Conservation (phyloP, 1,284 basidiomycete genomes). For the Fomes fomentarius region DNA sequence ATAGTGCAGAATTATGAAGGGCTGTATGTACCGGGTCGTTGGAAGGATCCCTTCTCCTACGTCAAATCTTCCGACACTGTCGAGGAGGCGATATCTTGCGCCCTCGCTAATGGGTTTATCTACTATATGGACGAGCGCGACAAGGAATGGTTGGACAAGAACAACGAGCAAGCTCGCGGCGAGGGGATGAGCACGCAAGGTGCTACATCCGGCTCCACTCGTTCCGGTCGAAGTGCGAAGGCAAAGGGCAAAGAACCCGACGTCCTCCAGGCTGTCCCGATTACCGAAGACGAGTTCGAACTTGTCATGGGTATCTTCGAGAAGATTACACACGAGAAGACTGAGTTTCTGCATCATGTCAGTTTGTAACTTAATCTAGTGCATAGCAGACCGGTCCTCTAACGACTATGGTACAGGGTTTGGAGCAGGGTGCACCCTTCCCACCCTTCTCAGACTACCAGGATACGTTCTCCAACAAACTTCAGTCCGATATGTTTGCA, state of each 20-base stretch:
- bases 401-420: constrained; percentile 44
- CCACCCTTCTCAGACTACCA: constrained; percentile 73
- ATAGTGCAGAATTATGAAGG: constrained; percentile 75
- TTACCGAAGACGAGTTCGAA: constrained; percentile 93
- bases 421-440: constrained; percentile 67
- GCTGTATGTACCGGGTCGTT: constrained; percentile 70
- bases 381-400: neutral
- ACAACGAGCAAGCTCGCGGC: constrained; percentile 87
- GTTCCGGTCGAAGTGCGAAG: constrained; percentile 70
- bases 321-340: constrained; percentile 88
- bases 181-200: constrained; percentile 82
- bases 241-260: constrained; percentile 82
- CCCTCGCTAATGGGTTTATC: constrained; percentile 70
- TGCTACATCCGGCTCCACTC: constrained; percentile 56
- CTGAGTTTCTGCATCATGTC: constrained; percentile 91
- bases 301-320: constrained; percentile 96
- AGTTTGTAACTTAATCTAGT: constrained; percentile 30
- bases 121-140: constrained; percentile 98
- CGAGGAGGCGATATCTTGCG: constrained; percentile 71
- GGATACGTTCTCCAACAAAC: constrained; percentile 30
- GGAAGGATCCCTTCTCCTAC: constrained; percentile 81
- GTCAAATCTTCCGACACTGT: constrained; percentile 87
- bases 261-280: constrained; percentile 56
- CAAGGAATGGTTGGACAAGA: constrained; percentile 90
- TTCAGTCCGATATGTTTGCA: constrained; percentile 33